Evolutionary conservation across 2,329 filamentous ascomycete genomes (phyloP).

Genomic region (Pseudogymnoascus sp.): DNA sequence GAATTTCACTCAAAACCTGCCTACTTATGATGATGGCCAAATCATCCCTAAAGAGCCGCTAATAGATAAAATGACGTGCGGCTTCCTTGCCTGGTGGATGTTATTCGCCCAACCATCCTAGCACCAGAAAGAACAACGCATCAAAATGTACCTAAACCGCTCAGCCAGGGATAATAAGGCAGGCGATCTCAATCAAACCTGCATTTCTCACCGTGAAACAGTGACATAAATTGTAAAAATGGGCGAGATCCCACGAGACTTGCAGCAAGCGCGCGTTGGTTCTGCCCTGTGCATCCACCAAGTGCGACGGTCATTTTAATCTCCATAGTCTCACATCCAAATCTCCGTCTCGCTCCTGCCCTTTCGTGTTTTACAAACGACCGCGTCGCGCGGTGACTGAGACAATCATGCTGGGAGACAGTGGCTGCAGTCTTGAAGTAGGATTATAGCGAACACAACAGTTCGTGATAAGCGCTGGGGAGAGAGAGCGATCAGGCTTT

Average conservation of each 20-base stretch:
- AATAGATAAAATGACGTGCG: background rate
- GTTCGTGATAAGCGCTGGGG: background rate
- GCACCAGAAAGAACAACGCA: slow-evolving; percentile 6
- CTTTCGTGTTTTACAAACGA: slow-evolving; percentile 6
- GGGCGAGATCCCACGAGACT: background rate
- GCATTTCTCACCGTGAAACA: slow-evolving; percentile 5
- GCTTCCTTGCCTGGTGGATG: background rate
- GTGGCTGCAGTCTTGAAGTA: background rate
- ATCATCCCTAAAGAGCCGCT: background rate
- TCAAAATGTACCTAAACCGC: background rate
- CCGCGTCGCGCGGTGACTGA: slow-evolving; percentile 6
- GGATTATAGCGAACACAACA: background rate
- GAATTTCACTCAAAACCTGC: background rate
- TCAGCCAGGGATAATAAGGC: background rate
- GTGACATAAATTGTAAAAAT: slow-evolving; percentile 4
- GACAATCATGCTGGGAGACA: background rate
- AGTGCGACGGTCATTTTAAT: slow-evolving; percentile 4
- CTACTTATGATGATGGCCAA: background rate
- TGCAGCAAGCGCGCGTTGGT: background rate
- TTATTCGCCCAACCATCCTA: background rate
- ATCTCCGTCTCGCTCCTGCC: background rate
- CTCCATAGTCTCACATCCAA: slow-evolving; percentile 7
- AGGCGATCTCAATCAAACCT: slow-evolving; percentile 5
- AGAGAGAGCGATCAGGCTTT: background rate
- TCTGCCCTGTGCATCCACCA: background rate